Evolutionary conservation across 1,284 basidiomycete species (phyloP), one percentile per base, ranked within the genome.

Genomic region (Rhodotorula glutinis): DNA sequence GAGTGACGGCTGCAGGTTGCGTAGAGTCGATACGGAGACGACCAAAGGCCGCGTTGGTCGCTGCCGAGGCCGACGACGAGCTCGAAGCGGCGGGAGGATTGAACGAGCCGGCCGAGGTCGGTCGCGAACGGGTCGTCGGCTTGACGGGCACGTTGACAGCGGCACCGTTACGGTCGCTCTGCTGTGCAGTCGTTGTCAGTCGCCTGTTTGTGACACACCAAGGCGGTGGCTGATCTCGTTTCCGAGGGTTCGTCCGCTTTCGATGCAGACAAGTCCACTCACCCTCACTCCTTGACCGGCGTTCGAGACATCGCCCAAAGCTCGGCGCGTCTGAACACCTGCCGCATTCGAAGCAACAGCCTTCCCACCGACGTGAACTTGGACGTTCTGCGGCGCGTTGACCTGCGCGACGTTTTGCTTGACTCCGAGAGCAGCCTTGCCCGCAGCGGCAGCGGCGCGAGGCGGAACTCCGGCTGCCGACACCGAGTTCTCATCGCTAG

Each of bases 301-400:
- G 47, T 73, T 73, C 30, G 69, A 65, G 19, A 73, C 72, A 13
- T 73, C 72, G 1, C 68, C 68, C 19, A 72, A 51, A 3, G 71
- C 71, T 47, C 63, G 55, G 49, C 60, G 57, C 21, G 41, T 56
- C 30, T 40, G 53, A 0, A 46, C 56, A 4, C 29, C 47, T 17
- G 47, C 41, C n/a, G 51, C 13, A 19, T 23, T 33, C 55, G 27
- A 3, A 60, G 33, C 27, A 60, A 11, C 67, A 5, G 56, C 56
- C 4, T 63, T 56, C 2, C 65, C 33, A 11, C 33, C 57, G 33
- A 67, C 59, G 0, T 51, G 49, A 8, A 51, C 49, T 27, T 51
- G 49, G 9, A 51, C 49, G 49, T 27, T 27, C 5, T 10, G n/a
- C 10, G 57, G 53, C 7, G 62, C n/a, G 9, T 57, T 49, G 8